Evolutionary conservation across 1,284 basidiomycete species (phyloP).

Genomic region (Tilletia horrida): DNA sequence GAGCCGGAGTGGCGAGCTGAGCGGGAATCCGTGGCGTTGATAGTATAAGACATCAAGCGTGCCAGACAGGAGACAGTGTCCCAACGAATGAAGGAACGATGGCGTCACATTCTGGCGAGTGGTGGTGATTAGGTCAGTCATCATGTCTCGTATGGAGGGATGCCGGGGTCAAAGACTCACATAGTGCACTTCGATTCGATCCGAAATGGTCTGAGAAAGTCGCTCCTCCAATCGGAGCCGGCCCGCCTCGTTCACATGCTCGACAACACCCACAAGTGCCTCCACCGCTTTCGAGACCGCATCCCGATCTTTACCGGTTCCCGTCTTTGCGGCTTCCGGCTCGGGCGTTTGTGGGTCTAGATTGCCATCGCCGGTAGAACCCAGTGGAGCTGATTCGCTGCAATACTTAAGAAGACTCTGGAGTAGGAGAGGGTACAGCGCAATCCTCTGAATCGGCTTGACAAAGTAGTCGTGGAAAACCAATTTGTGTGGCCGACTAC

Average conservation of each 20-base stretch:
- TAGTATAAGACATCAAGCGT: conserved; percentile 52
- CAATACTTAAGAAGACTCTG: conserved; percentile 47
- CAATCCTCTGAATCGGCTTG: conserved; percentile 54
- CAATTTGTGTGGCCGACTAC: conserved; percentile 22
- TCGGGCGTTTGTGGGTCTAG: not conserved
- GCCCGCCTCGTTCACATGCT: conserved; percentile 49
- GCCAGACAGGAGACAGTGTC: conserved; percentile 45
- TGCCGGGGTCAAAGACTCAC: conserved; percentile 1
- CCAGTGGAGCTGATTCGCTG: not conserved
- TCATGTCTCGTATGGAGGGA: not conserved
- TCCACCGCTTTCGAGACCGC: conserved; percentile 39
- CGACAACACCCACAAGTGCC: conserved; percentile 42
- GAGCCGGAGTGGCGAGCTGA: conserved; percentile 48
- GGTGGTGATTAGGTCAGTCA: not conserved
- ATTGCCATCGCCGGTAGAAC: not conserved
- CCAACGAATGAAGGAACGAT: conserved; percentile 39
- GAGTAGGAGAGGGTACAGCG: conserved; percentile 50
- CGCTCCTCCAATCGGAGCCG: conserved; percentile 43
- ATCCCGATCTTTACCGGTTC: conserved; percentile 23
- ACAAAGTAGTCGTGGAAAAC: conserved; percentile 52
- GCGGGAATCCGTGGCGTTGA: conserved; percentile 37
- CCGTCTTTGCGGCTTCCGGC: conserved; percentile 22
- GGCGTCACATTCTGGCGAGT: conserved; percentile 26
- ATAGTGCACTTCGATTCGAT: conserved; percentile 42
- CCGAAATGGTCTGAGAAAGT: conserved; percentile 43